Percentiles rank a stretch among this genome's conserved stretches.
Evolutionary conservation across 306 rosid genomes (phyloP).

Genomic region (Sicyos baderoa): DNA sequence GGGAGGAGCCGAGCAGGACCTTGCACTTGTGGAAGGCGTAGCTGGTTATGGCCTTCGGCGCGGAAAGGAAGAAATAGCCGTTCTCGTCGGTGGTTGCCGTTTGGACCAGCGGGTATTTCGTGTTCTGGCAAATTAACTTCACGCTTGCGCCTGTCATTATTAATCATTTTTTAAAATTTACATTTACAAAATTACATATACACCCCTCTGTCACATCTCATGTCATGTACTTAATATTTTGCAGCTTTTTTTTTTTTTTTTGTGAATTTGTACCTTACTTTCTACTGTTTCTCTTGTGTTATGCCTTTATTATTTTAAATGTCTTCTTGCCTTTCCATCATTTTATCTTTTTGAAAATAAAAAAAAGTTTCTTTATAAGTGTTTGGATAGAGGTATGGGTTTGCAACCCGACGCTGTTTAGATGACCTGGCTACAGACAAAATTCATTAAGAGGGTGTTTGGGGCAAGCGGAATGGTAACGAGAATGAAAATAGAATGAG

Average conservation of each 20-base stretch:
- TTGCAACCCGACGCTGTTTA: too few species aligned
- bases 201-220: not conserved
- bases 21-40: conserved; percentile 65
- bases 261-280: too few species aligned
- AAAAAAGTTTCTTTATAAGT: too few species aligned
- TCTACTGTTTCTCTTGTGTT: not conserved
- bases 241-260: not conserved
- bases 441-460: too few species aligned
- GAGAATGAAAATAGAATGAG: too few species aligned
- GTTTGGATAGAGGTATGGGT: too few species aligned
- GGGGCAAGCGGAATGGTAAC: too few species aligned
- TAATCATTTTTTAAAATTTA: not conserved
- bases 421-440: too few species aligned
- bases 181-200: not conserved
- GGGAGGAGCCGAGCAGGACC: conserved; percentile 41
- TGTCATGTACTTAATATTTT: not conserved
- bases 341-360: too few species aligned
- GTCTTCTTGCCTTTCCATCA: too few species aligned
- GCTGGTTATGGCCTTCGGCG: conserved; percentile 51
- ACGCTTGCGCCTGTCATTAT: conserved; percentile 49
- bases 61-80: conserved; percentile 65
- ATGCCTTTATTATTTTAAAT: too few species aligned
- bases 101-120: conserved; percentile 28
- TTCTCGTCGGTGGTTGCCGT: conserved; percentile 49
- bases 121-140: conserved; percentile 64